These are phyloP conservation scores for Solanum lignicaule DNA, from an alignment of 257 asterid genomes.

Conservation along the genomic window DNA sequence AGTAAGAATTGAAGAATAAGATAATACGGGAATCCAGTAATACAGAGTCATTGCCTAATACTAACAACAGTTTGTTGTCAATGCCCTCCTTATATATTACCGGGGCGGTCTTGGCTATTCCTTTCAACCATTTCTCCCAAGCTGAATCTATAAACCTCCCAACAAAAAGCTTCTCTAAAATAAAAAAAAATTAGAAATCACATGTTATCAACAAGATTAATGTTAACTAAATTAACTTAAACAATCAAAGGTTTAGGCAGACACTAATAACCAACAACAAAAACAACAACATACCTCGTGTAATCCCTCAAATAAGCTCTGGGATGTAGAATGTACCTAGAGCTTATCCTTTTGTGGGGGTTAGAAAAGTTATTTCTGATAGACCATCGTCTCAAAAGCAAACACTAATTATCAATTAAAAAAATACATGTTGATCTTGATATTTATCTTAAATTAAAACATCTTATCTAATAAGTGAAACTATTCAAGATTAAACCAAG, in stretches of 20 bases:
- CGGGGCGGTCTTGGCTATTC: background rate
- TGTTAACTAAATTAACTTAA: background rate
- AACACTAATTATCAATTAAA: background rate
- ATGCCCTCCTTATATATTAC: background rate
- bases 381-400: background rate
- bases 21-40: background rate
- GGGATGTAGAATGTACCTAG: background rate
- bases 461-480: background rate
- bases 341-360: background rate
- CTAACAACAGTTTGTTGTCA: background rate
- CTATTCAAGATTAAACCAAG: no score
- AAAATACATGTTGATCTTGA: background rate
- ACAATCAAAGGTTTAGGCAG: background rate
- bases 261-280: background rate
- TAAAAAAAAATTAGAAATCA: background rate
- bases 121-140: background rate
- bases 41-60: background rate
- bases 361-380: background rate
- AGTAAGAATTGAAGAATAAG: background rate
- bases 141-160: background rate
- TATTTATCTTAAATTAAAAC: background rate
- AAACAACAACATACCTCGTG: background rate
- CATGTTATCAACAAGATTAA: background rate
- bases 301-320: background rate
- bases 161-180: background rate